Conservation (phyloP, 352 stramenopile genomes). For the Phytophthora aleatoria region DNA sequence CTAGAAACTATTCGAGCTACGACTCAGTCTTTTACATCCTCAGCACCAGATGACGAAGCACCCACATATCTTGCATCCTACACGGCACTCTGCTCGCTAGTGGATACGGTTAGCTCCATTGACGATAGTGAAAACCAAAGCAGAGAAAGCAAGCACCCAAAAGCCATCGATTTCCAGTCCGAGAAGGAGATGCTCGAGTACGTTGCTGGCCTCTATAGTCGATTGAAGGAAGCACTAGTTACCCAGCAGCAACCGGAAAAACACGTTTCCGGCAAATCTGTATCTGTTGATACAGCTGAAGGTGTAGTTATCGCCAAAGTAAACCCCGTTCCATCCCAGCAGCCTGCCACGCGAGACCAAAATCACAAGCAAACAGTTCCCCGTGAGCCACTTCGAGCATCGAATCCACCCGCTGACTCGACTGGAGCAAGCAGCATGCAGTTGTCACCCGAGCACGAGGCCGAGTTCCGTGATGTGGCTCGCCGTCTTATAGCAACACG, state of each 20-base stretch:
- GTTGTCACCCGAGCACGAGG: conserved; percentile 33
- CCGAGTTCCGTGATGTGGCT: conserved; percentile 46
- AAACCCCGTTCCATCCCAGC: neutral
- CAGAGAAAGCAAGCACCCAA: conserved; percentile 26
- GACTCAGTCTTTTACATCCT: neutral
- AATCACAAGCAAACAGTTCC: neutral
- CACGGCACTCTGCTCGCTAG: conserved; percentile 54
- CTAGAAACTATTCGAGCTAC: conserved; percentile 21
- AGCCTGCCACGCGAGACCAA: neutral
- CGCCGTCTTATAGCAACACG: conserved; percentile 35
- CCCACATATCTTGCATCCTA: conserved; percentile 40
- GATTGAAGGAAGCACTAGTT: conserved; percentile 32
- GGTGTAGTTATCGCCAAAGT: neutral
- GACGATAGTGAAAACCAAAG: neutral
- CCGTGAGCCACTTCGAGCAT: neutral
- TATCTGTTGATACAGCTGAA: neutral
- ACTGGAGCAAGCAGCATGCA: neutral
- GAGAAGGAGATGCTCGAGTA: conserved; percentile 38
- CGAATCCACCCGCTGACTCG: neutral
- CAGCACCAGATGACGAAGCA: conserved; percentile 1
- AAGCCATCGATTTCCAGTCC: conserved; percentile 32
- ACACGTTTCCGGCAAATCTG: too few species aligned
- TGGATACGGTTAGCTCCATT: conserved; percentile 20
- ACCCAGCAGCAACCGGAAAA: neutral
- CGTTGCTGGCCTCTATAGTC: conserved; percentile 41